Evolutionary conservation across 768 basidiomycete species (phyloP).

Genomic region (Trametes cubensis): DNA sequence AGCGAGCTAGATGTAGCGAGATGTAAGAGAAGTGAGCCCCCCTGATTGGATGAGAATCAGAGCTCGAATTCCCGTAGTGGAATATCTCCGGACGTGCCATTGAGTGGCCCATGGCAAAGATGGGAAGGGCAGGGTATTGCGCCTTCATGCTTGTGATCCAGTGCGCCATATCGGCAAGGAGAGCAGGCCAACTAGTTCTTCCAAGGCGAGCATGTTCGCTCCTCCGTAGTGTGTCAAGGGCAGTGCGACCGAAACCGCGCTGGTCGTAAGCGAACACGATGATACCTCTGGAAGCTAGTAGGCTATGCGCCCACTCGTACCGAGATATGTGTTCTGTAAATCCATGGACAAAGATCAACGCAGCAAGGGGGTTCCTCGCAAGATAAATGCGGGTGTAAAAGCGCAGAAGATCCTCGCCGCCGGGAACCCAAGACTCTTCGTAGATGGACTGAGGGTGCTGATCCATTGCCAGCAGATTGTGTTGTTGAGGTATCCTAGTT

Average conservation of each 20-base stretch:
- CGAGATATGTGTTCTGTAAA: conserved; percentile 73
- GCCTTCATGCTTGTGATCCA: conserved; percentile 53
- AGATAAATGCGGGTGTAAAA: conserved; percentile 73
- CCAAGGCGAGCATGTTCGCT: conserved; percentile 59
- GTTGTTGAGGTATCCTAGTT: too few species aligned
- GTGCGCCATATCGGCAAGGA: conserved; percentile 68
- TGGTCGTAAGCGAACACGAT: conserved; percentile 73
- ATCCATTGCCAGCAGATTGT: too few species aligned
- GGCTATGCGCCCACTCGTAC: conserved; percentile 63
- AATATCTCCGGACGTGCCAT: conserved; percentile 52
- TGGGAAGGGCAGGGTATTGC: conserved; percentile 46
- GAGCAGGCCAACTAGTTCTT: conserved; percentile 59
- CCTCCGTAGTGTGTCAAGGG: conserved; percentile 54
- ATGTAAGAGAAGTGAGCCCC: conserved; percentile 61
- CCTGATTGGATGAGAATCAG: conserved; percentile 41
- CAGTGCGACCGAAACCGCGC: conserved; percentile 76
- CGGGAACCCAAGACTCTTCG: too few species aligned
- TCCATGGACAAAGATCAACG: conserved; percentile 70
- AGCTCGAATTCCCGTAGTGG: background rate
- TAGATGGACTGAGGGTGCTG: too few species aligned
- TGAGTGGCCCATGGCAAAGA: conserved; percentile 75
- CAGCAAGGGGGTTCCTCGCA: conserved; percentile 48
- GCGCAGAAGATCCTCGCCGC: conserved; percentile 23
- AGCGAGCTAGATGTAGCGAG: conserved; percentile 50
- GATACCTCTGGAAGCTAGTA: conserved; percentile 53